A percentile compares a stretch with the other conserved stretches of the same genome.
These are phyloP conservation scores for Suhomyces sp. DNA, from an alignment of 805 yeast genomes.

Conservation along the genomic window DNA sequence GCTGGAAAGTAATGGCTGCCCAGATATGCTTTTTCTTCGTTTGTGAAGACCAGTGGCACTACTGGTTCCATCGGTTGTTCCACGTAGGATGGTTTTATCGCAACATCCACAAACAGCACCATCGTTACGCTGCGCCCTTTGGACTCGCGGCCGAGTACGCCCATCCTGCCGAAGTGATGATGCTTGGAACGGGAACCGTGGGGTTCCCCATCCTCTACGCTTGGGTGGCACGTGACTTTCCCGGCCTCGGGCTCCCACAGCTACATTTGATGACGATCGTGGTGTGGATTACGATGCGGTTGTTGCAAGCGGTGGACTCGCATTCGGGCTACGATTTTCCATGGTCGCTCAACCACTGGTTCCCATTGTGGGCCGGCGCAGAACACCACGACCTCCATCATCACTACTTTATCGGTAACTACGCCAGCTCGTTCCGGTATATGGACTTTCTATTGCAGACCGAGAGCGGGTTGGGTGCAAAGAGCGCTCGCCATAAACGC, in stretches of 20 bases:
- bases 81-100: slow-evolving; percentile 56
- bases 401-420: slow-evolving; percentile 57
- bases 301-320: slow-evolving; percentile 59
- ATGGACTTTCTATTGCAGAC: slow-evolving; percentile 53
- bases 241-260: slow-evolving; percentile 19
- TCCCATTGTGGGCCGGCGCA: slow-evolving; percentile 68
- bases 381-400: slow-evolving; percentile 62
- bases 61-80: slow-evolving; percentile 56
- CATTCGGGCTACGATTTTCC: slow-evolving; percentile 65
- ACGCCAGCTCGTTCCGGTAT: slow-evolving; percentile 58
- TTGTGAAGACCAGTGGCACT: slow-evolving; percentile 59
- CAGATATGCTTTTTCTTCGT: slow-evolving; percentile 51
- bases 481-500: slow-evolving; percentile 44
- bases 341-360: slow-evolving; percentile 52
- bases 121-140: slow-evolving; percentile 60
- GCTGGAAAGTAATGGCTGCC: slow-evolving; percentile 35
- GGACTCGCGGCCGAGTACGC: slow-evolving; percentile 63
- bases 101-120: slow-evolving; percentile 59
- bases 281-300: slow-evolving; percentile 50
- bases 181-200: slow-evolving; percentile 58
- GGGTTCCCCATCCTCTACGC: slow-evolving; percentile 59
- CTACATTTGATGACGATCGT: slow-evolving; percentile 55
- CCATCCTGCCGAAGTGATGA: slow-evolving; percentile 57
- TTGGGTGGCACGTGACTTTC: slow-evolving; percentile 35
- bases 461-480: slow-evolving; percentile 56